phyloP scores from a whole-genome alignment of 208 protist genomes.

The Crithidia fasciculata region DNA sequence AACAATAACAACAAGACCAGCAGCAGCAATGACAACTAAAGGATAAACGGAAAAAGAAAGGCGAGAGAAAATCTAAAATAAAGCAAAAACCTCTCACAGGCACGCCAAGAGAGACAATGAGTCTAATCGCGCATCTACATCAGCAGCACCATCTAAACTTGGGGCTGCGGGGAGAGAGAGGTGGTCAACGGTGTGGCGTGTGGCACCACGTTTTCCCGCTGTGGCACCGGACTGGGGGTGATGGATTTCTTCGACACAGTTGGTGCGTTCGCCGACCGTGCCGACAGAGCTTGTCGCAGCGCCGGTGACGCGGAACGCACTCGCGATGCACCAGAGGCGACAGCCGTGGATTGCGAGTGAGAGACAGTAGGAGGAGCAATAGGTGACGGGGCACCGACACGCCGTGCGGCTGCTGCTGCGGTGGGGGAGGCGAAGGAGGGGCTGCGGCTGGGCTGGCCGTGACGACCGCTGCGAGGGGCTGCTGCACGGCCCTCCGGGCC shows the following conservation, averaged over 20 bases:
- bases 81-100: too few relatives aligned
- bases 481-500: background rate
- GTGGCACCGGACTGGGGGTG: constrained; percentile 4
- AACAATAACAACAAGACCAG: constrained; percentile 9
- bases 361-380: background rate
- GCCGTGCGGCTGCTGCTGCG: background rate
- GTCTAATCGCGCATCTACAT: too few relatives aligned
- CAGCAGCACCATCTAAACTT: too few relatives aligned
- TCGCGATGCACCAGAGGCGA: constrained; percentile 2
- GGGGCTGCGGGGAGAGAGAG: too few relatives aligned
- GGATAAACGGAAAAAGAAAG: background rate
- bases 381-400: background rate
- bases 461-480: background rate
- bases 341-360: background rate
- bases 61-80: background rate
- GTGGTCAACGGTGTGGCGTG: too few relatives aligned
- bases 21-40: background rate
- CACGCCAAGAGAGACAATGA: too few relatives aligned
- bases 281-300: background rate
- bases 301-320: constrained; percentile 6
- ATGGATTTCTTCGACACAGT: background rate
- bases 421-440: background rate
- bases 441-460: background rate
- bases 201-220: too few relatives aligned
- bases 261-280: background rate